A percentile compares a stretch with the other conserved stretches of the same genome.
Conservation (phyloP, 306 rosid species). For the Senna siamea region DNA sequence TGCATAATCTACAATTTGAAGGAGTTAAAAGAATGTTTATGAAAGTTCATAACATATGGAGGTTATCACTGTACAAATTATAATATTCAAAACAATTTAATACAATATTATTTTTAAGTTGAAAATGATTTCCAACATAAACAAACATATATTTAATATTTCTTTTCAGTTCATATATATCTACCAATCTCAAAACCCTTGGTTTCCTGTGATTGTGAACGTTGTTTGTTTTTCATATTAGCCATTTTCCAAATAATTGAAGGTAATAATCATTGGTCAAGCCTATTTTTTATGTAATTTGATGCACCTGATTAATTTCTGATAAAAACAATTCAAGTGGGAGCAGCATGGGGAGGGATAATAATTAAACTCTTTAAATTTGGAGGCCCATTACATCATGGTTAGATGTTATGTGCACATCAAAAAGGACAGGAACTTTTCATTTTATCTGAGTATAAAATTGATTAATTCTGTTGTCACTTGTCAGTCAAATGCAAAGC, state of each 20-base stretch:
- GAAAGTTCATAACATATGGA: not conserved
- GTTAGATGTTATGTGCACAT: conserved; percentile 36
- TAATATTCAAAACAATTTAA: no score
- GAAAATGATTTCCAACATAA: not conserved
- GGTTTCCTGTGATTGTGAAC: not conserved
- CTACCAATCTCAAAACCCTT: not conserved
- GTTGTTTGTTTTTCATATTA: not conserved
- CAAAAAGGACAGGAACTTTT: conserved; percentile 17
- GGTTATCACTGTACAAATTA: no score
- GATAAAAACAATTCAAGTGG: conserved; percentile 3
- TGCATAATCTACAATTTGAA: not conserved
- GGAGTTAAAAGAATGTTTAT: not conserved
- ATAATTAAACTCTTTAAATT: conserved; percentile 23
- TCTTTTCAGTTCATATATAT: not conserved
- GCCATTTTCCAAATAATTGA: not conserved
- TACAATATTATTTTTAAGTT: no score
- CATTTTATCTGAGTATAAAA: not conserved
- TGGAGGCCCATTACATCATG: conserved; percentile 25
- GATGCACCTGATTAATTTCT: not conserved
- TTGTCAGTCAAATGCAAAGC: conserved; percentile 9
- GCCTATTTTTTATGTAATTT: not conserved
- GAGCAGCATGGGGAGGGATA: not conserved
- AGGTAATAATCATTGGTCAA: not conserved
- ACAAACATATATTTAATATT: no score
- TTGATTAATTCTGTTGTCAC: not conserved